These are phyloP conservation scores for Tieghemostelium lacteum DNA, from an alignment of 78 protist genomes.

Conservation along the genomic window DNA sequence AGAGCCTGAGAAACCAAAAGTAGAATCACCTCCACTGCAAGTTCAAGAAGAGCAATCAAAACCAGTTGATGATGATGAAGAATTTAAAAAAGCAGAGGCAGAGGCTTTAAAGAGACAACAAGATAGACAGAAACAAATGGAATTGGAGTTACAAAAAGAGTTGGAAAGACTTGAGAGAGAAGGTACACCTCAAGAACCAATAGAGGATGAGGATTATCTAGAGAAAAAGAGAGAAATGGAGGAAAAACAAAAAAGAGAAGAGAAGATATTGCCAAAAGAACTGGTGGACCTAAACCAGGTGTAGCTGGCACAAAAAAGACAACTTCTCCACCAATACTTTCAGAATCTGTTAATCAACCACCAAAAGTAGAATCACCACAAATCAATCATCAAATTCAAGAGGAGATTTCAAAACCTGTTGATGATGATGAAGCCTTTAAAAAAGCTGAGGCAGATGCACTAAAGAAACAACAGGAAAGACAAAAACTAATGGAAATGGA, in stretches of 20 bases:
- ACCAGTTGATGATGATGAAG: slow-evolving; percentile 1
- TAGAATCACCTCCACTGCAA: slow-evolving; percentile 1
- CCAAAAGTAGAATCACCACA: neutral
- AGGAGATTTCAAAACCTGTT: neutral
- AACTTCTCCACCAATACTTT: neutral
- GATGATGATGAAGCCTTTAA: slow-evolving; percentile 25
- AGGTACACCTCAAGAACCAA: neutral
- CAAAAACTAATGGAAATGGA: slow-evolving; percentile 36
- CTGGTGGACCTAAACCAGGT: neutral
- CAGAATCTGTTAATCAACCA: neutral
- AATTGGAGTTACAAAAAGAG: slow-evolving; percentile 17
- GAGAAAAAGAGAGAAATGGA: slow-evolving; percentile 9
- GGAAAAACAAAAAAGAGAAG: slow-evolving; percentile 14
- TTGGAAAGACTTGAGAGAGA: slow-evolving; percentile 34
- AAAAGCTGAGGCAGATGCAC: slow-evolving; percentile 15
- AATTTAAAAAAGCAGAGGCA: slow-evolving; percentile 2
- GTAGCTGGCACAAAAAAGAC: neutral
- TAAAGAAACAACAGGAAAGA: slow-evolving; percentile 45
- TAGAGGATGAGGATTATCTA: slow-evolving; percentile 4
- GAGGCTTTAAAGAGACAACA: slow-evolving; percentile 24
- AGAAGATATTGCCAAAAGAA: neutral
- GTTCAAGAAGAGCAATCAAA: neutral
- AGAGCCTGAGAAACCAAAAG: neutral
- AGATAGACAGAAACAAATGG: slow-evolving; percentile 29
- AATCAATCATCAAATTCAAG: neutral